Evolutionary conservation across 2,329 filamentous ascomycete genomes (phyloP).

Genomic region (Botryotinia calthae): DNA sequence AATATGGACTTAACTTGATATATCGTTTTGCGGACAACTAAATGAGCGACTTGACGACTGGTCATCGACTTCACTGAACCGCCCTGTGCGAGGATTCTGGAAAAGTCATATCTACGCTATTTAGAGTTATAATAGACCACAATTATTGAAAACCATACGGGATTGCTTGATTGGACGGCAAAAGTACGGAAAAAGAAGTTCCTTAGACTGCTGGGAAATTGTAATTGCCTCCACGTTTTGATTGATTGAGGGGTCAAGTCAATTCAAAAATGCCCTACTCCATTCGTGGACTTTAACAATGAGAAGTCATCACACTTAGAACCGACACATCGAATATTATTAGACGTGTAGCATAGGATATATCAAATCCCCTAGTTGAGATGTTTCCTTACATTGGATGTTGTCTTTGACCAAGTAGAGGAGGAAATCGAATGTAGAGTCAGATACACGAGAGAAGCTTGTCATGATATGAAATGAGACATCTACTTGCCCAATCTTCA

Average conservation of each 20-base stretch:
- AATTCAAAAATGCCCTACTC: accelerated
- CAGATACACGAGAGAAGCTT: not conserved
- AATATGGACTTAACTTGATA: accelerated
- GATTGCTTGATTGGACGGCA: not conserved
- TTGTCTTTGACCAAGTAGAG: not conserved
- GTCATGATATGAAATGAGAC: not conserved
- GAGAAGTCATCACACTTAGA: not conserved
- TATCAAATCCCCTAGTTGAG: not conserved
- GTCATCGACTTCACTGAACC: not conserved
- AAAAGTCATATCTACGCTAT: not conserved
- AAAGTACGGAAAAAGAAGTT: not conserved
- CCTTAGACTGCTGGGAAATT: not conserved
- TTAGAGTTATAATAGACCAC: not conserved
- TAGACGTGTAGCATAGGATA: no score
- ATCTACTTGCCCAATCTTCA: no score
- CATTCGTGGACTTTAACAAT: not conserved
- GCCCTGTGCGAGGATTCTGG: no score
- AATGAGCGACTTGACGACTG: not conserved
- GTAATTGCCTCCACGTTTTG: accelerated
- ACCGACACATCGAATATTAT: not conserved
- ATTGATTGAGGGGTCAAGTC: accelerated
- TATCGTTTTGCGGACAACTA: not conserved
- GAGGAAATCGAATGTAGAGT: no score
- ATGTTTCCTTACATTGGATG: not conserved
- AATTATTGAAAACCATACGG: not conserved